These are phyloP conservation scores for Nemania serpens DNA, from an alignment of 2,329 filamentous ascomycete species.

Conservation along the genomic window DNA sequence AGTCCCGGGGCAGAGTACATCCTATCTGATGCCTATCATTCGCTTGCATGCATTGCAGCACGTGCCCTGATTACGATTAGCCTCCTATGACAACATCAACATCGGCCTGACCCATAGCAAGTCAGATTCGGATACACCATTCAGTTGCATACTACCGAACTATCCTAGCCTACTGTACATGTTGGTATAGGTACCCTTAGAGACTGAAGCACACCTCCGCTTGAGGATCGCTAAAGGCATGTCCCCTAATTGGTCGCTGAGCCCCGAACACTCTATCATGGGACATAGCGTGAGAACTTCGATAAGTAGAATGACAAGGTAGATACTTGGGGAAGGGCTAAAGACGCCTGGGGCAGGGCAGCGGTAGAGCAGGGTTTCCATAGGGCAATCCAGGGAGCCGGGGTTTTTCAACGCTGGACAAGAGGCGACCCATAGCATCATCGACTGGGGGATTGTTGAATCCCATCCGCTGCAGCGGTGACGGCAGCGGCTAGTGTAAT, in stretches of 20 bases:
- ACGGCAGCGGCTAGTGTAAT: conserved; percentile 14
- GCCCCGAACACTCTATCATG: no score
- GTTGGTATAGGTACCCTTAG: no score
- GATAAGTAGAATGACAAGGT: no score
- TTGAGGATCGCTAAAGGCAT: no score
- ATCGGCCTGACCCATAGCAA: conserved; percentile 3
- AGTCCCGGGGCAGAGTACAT: conserved; percentile 14
- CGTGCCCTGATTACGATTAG: conserved; percentile 25
- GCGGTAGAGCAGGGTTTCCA: conserved; percentile 11
- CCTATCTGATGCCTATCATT: conserved; percentile 25
- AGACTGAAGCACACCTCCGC: no score
- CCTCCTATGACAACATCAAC: conserved; percentile 25
- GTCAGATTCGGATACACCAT: not conserved
- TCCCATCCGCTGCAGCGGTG: conserved; percentile 13
- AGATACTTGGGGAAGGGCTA: no score
- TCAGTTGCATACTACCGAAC: conserved; percentile 3
- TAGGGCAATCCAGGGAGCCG: conserved; percentile 23
- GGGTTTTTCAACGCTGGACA: conserved; percentile 8
- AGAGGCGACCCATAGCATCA: conserved; percentile 21
- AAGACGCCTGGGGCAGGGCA: no score
- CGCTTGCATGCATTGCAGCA: conserved; percentile 25
- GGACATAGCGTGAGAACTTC: no score
- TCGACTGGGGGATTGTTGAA: conserved; percentile 9
- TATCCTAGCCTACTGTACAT: no score
- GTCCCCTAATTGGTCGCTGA: no score